Evolutionary conservation across 768 basidiomycete genomes (phyloP), one percentile per base, ranked within the genome.

Genomic region (Amanita rimosa): DNA sequence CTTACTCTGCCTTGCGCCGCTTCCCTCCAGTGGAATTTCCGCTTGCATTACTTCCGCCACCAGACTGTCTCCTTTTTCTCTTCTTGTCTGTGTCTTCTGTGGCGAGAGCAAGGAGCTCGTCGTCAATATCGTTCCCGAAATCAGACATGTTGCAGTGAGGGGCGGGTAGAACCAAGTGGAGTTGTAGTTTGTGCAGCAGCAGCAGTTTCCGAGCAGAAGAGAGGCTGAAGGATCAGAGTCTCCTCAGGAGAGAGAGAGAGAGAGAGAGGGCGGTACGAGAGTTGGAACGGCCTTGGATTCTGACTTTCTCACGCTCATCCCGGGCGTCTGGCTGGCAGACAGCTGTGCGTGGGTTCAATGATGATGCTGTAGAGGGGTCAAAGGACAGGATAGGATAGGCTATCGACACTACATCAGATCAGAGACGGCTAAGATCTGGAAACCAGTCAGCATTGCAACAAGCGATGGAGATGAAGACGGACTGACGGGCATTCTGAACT

Each of bases 81-180:
- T 81, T 81, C 62, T 81, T 84, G 60, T 83, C 81, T 44, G 62
- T 63, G 1, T 78, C 84, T 1, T 83, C 87, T 0, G 43, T 46
- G 24, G 85, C 85, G 38, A 93, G 82, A 57, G 77, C 86, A 37
- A 92, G 80, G 22, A 92, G 79, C 60, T 91, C 85, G 56, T 87
- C 84, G 58, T 76, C 75, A 53, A 76, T 66, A 55, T 72, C 71
- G 52, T 66, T 61, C 50, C 67, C 72, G 51, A 70, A 67, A 58
- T 73, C 73, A 21, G 72, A 74, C 74, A 75, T 76, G 50, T 49
- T 54, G 49, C 48, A 39, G 39, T 49, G 42, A 19, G 48, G 36
- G 7, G 26, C 27, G 16, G 26, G 33, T 34, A 9, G 31, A 27
- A 26, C 26, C 33, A 26, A 26, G 44, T 3, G 13, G 14, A 4